Conservation (phyloP, 257 asterid genomes). For the Solanum gracilifrons region DNA sequence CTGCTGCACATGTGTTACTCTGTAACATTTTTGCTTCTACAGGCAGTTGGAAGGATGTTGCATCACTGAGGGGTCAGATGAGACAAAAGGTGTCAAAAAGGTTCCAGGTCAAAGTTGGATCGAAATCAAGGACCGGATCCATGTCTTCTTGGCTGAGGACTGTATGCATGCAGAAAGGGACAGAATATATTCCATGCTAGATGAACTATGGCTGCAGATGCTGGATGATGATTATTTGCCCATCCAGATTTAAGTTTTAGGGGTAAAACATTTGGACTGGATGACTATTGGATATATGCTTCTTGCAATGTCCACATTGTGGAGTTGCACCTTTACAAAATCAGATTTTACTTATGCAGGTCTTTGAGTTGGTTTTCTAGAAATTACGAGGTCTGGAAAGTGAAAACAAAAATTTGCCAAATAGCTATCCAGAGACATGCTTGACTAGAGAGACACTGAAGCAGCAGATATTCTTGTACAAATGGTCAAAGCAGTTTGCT, state of each 20-base stretch:
- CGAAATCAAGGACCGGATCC: constrained; percentile 32
- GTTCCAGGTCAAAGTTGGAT: constrained; percentile 70
- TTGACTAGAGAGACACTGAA: background rate
- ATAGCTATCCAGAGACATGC: background rate
- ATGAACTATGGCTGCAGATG: constrained; percentile 52
- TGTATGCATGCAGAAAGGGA: constrained; percentile 44
- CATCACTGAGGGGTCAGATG: constrained; percentile 45
- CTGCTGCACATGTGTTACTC: constrained; percentile 55
- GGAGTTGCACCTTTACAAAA: background rate
- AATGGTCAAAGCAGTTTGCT: background rate
- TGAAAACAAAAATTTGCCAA: background rate
- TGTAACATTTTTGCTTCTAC: constrained; percentile 50
- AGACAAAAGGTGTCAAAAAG: constrained; percentile 47
- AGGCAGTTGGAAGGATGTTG: constrained; percentile 55
- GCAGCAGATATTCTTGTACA: background rate
- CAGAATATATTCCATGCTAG: constrained; percentile 27
- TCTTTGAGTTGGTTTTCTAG: background rate
- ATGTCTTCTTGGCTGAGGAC: constrained; percentile 54
- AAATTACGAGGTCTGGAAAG: background rate
- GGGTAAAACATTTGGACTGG: background rate
- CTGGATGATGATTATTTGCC: constrained; percentile 33
- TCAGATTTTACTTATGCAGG: background rate
- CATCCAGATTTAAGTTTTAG: background rate
- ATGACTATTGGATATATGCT: background rate
- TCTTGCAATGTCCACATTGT: background rate